phyloP scores from a whole-genome alignment of 441 rosid species.

The California macrophylla region DNA sequence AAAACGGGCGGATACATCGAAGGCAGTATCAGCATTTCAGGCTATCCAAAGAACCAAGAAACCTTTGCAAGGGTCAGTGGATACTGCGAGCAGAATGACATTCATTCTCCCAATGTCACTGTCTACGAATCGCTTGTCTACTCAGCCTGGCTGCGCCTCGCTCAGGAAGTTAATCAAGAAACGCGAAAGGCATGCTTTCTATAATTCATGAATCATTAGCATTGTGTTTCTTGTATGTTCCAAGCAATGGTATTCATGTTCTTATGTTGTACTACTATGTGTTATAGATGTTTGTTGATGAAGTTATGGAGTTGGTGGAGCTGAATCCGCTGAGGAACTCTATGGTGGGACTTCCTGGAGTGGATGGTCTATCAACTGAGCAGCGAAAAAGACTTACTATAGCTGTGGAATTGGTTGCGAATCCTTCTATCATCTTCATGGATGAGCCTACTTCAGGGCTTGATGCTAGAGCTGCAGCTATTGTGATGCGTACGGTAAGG shows the following conservation, averaged over 20 bases:
- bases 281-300: slow-evolving; percentile 61
- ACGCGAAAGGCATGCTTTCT: slow-evolving; percentile 35
- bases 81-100: slow-evolving; percentile 71
- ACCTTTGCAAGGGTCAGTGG: slow-evolving; percentile 69
- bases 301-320: slow-evolving; percentile 67
- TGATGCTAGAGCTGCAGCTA: slow-evolving; percentile 85
- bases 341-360: slow-evolving; percentile 63
- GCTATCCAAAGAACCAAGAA: slow-evolving; percentile 61
- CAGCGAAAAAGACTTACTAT: slow-evolving; percentile 70
- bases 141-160: slow-evolving; percentile 73
- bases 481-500: slow-evolving; percentile 80
- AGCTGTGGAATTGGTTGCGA: slow-evolving; percentile 73
- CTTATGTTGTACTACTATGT: background rate
- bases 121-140: slow-evolving; percentile 60
- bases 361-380: slow-evolving; percentile 66
- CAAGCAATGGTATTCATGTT: no score
- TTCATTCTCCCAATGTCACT: slow-evolving; percentile 68
- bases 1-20: slow-evolving; percentile 69
- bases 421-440: slow-evolving; percentile 81
- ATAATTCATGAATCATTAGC: background rate
- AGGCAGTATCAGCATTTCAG: slow-evolving; percentile 56
- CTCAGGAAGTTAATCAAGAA: slow-evolving; percentile 39
- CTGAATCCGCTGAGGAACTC: slow-evolving; percentile 40
- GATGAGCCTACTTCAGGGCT: slow-evolving; percentile 86
- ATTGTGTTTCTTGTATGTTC: background rate